These are phyloP conservation scores for Rusavskia elegans DNA, from an alignment of 495 filamentous ascomycete species.

Conservation along the genomic window DNA sequence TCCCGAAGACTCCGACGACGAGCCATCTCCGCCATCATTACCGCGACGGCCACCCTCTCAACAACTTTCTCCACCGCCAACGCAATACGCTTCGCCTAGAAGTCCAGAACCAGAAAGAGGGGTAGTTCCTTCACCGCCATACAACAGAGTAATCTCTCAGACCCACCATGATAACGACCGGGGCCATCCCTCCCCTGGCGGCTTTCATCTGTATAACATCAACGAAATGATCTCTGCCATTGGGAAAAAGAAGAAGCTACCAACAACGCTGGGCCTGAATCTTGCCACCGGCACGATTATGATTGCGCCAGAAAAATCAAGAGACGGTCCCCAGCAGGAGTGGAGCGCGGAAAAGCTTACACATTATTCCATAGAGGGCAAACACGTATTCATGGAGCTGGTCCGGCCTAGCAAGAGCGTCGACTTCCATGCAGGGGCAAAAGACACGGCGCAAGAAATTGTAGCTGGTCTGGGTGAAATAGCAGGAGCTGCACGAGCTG, in stretches of 20 bases:
- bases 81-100: slow-evolving; percentile 31
- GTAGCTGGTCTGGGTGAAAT: slow-evolving; percentile 77
- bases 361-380: slow-evolving; percentile 92
- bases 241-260: slow-evolving; percentile 95
- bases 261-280: slow-evolving; percentile 84
- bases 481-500: slow-evolving; percentile 65
- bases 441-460: slow-evolving; percentile 92
- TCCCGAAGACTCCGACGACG: slow-evolving; percentile 44
- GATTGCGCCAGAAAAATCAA: slow-evolving; percentile 69
- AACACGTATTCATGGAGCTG: slow-evolving; percentile 92
- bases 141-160: slow-evolving; percentile 32
- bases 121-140: slow-evolving; percentile 42
- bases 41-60: slow-evolving; percentile 55
- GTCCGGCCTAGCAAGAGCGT: slow-evolving; percentile 80
- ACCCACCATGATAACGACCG: slow-evolving; percentile 20
- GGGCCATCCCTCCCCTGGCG: slow-evolving; percentile 42
- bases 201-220: slow-evolving; percentile 87
- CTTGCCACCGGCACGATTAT: slow-evolving; percentile 72
- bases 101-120: slow-evolving; percentile 22
- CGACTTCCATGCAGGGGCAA: slow-evolving; percentile 93
- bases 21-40: slow-evolving; percentile 44
- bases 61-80: slow-evolving; percentile 33
- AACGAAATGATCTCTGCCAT: slow-evolving; percentile 90
- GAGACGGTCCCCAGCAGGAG: slow-evolving; percentile 69
- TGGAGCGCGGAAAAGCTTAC: slow-evolving; percentile 89